Conservation (phyloP, 2,329 filamentous ascomycete species). For the Ophiostoma piceae region DNA sequence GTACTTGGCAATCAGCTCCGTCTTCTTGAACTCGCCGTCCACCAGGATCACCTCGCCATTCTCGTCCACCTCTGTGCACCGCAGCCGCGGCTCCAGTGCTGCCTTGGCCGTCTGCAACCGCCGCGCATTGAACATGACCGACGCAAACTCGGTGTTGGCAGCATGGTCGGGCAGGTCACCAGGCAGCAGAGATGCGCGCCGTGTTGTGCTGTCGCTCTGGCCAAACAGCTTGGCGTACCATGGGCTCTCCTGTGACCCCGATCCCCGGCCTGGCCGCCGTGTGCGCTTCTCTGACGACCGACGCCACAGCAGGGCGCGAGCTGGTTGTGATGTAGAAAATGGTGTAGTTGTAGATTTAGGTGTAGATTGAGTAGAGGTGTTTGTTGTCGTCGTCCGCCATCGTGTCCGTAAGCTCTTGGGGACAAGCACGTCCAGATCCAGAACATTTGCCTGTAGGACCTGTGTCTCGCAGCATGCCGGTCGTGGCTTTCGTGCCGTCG, state of each 20-base stretch:
- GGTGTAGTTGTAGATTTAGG: background rate
- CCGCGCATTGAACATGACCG: conserved; percentile 43
- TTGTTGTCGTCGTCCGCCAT: conserved; percentile 14
- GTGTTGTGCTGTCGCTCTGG: background rate
- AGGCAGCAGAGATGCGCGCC: conserved; percentile 39
- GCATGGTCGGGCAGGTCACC: conserved; percentile 54
- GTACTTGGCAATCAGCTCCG: conserved; percentile 94
- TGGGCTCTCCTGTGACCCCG: background rate
- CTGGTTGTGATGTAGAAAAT: conserved; percentile 24
- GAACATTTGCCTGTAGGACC: conserved; percentile 22
- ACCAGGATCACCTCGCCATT: conserved; percentile 86
- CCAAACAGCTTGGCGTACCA: conserved; percentile 18
- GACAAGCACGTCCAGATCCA: conserved; percentile 30
- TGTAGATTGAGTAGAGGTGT: background rate
- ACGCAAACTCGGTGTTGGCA: conserved; percentile 27
- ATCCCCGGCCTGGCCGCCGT: conserved; percentile 5
- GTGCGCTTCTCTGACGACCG: background rate
- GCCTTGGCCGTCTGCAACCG: conserved; percentile 69
- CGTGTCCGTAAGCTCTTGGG: conserved; percentile 28
- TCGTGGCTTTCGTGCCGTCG: background rate
- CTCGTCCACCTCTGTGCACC: conserved; percentile 93
- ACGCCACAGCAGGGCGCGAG: conserved; percentile 14
- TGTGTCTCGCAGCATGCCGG: background rate
- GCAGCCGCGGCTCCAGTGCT: conserved; percentile 74
- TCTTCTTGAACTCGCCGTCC: conserved; percentile 96